Base-by-base conservation (phyloP, 2,329 filamentous ascomycete genomes). In the Neonectria coccinea region DNA sequence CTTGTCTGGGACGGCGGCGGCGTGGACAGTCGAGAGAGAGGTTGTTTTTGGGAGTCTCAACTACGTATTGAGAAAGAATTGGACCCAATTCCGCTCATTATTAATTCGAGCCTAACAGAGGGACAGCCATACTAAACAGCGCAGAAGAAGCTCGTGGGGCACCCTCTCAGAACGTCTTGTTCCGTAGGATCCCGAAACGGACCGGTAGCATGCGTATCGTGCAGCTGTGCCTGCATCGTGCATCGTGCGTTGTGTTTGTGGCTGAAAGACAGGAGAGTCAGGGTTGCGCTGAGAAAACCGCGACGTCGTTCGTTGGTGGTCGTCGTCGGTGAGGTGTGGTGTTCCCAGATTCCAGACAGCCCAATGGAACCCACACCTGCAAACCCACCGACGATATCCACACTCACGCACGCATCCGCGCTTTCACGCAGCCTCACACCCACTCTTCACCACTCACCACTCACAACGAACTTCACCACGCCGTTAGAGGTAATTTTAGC, bases 181-280 rank as follows among this genome's bases (percentile, higher is more conserved):
- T 44, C 36, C 33, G 56, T 44, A 20, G 5, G 44, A n/a, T 56
- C 33, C 51, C 50, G 56, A 64, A 20, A 51, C 14, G 50, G 42
- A 39, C 55, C 25, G 39, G 39, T 42, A 42, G 39, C n/a, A 42
- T 42, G 36, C 7, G n/a, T 41, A 59, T 54, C 27, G 31, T 55
- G 56, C 56, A 54, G 22, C 27, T 45, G 61, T 64, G 56, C 61
- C 61, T 64, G 56, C 61, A 55, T 64, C 36, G 54, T 63, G 61
- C 55, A 36, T 59, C 42, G 48, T 51, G 36, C 47, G 36, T 44
- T 16, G 31, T 50, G 31, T 20, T 22, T 39, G 56, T 22, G 44
- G 55, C 55, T 58, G 22, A 50, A 22, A 31, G 39, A 9, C 27
- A 25, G 25, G 14, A 42, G n/a, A 20, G 39, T 10, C n/a, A 7